A percentile compares a stretch with the other conserved stretches of the same genome.
phyloP scores from a whole-genome alignment of 345 rosid species.

The Melaleuca quinquenervia region DNA sequence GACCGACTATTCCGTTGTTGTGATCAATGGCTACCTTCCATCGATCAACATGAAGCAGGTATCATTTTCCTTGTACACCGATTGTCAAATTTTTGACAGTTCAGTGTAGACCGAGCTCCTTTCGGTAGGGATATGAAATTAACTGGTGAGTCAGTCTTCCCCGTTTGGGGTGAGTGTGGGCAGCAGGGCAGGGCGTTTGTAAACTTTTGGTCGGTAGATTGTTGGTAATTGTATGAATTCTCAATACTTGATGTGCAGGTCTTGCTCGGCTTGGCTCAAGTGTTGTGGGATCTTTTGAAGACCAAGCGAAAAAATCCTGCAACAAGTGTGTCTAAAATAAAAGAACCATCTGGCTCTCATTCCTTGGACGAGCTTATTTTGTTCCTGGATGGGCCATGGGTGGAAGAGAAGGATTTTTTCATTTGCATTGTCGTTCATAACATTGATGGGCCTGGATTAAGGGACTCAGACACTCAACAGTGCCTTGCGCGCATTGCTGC shows the following conservation, averaged over 20 bases:
- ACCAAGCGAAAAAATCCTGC: constrained; percentile 21
- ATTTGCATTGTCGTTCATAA: constrained; percentile 66
- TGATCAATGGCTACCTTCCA: constrained; percentile 85
- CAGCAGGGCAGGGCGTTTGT: background rate
- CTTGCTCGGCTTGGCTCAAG: constrained; percentile 47
- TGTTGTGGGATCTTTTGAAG: constrained; percentile 56
- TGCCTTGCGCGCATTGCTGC: constrained; percentile 72
- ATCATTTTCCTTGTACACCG: background rate
- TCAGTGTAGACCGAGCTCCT: background rate
- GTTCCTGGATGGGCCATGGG: constrained; percentile 37
- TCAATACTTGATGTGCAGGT: constrained; percentile 27
- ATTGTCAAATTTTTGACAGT: background rate
- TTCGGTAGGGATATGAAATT: background rate
- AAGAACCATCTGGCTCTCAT: constrained; percentile 48
- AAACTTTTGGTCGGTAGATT: background rate
- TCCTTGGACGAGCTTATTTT: constrained; percentile 66
- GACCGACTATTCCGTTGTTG: constrained; percentile 58
- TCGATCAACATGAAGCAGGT: constrained; percentile 85
- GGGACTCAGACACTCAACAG: constrained; percentile 76
- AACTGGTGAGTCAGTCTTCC: background rate
- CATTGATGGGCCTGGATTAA: constrained; percentile 82
- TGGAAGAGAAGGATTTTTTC: constrained; percentile 42
- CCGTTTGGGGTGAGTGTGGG: background rate
- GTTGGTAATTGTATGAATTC: background rate
- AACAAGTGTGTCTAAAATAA: constrained; percentile 23